Base-by-base conservation (phyloP, 208 protist genomes). In the Histomonas meleagridis region DNA sequence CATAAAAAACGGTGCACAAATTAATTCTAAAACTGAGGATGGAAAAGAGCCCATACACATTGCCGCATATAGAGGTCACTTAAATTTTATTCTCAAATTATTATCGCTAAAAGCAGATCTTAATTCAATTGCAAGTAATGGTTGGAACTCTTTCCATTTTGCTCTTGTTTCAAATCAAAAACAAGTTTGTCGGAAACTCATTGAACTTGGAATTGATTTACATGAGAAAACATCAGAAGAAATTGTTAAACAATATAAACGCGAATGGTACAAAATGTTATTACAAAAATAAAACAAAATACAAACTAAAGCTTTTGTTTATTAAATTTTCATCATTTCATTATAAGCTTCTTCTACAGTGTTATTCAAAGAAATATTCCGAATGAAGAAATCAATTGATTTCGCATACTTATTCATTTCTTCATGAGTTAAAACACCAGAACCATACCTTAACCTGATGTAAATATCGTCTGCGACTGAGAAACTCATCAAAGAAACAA, bases 11-110 rank as follows among this genome's bases (percentile, higher is more conserved):
- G 38, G 32, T 1, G 90, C 65, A 2, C 26, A 70, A 18, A 32
- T 91, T 16, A 48, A 91, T 53, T 7, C 90, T 23, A 70, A 51
- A 55, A 91, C 60, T 53, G 65, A 91, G 53, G 90, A 91, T 55
- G 90, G 90, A 23, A 91, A 91, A 16, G 65, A 46, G n/a, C 62
- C 90, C 35, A 18, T 91, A 18, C 90, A 91, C 16, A 79, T 91
- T 70, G 90, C 90, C n/a, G 90, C 90, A 2, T 43, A 43, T 62
- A 4, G 62, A 4, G 90, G 90, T 16, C 90, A 91, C 38, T 5
- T 86, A 5, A 46, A 86, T 14, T 86, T 86, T 35, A 32, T 86
- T n/a, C 26, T 57, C n/a, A 23, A 43, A 55, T 32, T 86, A 40
- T 9, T 86, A 0, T 26, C 51, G 38, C 76, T 86, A 26, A 51